Evolutionary conservation across 306 rosid species (phyloP), one percentile per base, ranked within the genome.

Genomic region (Prunus persica): DNA sequence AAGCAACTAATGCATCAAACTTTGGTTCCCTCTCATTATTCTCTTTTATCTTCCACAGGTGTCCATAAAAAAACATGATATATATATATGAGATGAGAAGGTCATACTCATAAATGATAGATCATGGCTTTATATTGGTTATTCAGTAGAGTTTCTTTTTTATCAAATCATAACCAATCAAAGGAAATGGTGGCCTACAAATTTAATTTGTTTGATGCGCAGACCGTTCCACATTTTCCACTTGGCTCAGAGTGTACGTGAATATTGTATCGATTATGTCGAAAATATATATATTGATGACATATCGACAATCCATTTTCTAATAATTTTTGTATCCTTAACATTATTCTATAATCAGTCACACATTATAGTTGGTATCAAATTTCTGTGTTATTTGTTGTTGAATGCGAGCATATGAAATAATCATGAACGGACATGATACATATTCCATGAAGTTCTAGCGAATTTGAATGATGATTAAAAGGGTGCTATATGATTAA

Each of bases 121-220:
- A 60, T 60, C 65, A 60, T 12, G 62, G 62, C 62, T 56, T 19
- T 56, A 60, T 60, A 60, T 51, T 50, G 28, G 65, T 76, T 52
- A 58, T n/a, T 74, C 54, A 32, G 19, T 46, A 24, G 34, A 15
- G 13, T 60, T 24, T 38, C 45, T 11, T 57, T 57, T 30, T 45
- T 13, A 58, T 82, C 68, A 58, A 64, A 83, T 78, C 49, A 79
- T 79, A 84, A 75, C 65, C 32, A 77, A 78, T 61, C 77, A 79
- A 76, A 45, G 71, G 46, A 69, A 76, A 73, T 50, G 65, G 20
- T 83, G 80, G 63, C 75, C 77, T 6, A 43, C 61, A 25, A 34
- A 25, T 50, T 62, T 60, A 61, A 54, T 76, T 63, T 67, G 38
- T 56, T 79, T 68, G 65, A 69, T 69, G 52, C 46, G 32, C 58